Percentiles rank a stretch among this genome's conserved stretches.
Evolutionary conservation across 2,329 filamentous ascomycete genomes (phyloP).

Genomic region (Mycosphaerella sp.): DNA sequence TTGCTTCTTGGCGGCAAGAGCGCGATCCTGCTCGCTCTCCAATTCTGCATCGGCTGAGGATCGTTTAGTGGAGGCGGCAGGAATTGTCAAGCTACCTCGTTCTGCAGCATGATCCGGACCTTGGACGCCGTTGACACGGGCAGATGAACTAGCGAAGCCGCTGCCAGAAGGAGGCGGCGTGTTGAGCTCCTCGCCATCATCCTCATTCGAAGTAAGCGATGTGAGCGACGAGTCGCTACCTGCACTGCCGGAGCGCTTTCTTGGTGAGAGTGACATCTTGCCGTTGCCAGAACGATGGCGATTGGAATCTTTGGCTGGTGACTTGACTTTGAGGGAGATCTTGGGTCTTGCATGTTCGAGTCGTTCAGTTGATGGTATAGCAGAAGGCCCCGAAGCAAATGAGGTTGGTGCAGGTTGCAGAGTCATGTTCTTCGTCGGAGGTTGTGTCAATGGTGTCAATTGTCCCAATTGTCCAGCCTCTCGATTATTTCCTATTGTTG

Average conservation of each 20-base stretch:
- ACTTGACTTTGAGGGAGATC: constrained; percentile 31
- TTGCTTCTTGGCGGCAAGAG: constrained; percentile 32
- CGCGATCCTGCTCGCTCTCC: constrained; percentile 27
- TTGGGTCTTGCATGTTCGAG: constrained; percentile 25
- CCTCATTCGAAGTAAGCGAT: constrained; percentile 33
- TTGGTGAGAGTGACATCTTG: constrained; percentile 26
- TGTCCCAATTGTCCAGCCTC: constrained; percentile 25
- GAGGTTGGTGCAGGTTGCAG: constrained; percentile 12
- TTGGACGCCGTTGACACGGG: constrained; percentile 19
- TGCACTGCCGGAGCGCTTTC: constrained; percentile 23
- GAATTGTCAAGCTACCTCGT: constrained; percentile 26
- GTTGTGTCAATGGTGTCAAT: not conserved
- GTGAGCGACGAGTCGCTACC: constrained; percentile 32
- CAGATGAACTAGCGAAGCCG: constrained; percentile 8
- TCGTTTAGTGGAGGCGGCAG: constrained; percentile 27
- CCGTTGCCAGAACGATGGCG: constrained; percentile 18
- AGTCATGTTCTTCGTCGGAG: constrained; percentile 21
- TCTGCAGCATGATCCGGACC: constrained; percentile 29
- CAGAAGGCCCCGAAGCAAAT: constrained; percentile 11
- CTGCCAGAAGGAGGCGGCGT: constrained; percentile 13
- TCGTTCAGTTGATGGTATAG: constrained; percentile 31
- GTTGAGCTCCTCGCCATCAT: constrained; percentile 24
- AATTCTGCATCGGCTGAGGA: constrained; percentile 34
- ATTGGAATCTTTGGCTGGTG: constrained; percentile 21
- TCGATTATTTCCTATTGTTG: constrained; percentile 24